phyloP scores from a whole-genome alignment of 306 rosid species.

The Vigna mungo region DNA sequence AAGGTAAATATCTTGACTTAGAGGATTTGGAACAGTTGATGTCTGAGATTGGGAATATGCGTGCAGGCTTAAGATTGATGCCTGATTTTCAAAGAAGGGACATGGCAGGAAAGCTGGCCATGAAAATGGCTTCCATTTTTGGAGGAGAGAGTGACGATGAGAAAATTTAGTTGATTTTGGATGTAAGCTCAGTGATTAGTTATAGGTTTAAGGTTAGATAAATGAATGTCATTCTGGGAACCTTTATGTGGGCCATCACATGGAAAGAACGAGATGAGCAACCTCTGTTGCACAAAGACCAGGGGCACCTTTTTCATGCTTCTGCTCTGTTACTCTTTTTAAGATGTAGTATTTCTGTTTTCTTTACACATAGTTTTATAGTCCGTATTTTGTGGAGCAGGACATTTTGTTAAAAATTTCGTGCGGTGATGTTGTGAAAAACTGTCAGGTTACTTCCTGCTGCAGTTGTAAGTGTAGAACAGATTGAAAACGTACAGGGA shows the following conservation, averaged over 20 bases:
- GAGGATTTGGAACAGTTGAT: slow-evolving; percentile 88
- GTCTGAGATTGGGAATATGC: slow-evolving; percentile 91
- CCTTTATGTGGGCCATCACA: not conserved
- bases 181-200: slow-evolving; percentile 18
- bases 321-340: slow-evolving; percentile 4
- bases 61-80: slow-evolving; percentile 80
- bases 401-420: not conserved
- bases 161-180: slow-evolving; percentile 45
- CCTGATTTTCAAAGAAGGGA: slow-evolving; percentile 91
- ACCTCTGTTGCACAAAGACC: slow-evolving; percentile 21
- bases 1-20: slow-evolving; percentile 53
- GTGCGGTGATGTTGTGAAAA: no score
- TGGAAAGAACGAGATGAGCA: slow-evolving; percentile 24
- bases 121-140: slow-evolving; percentile 90
- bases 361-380: slow-evolving; percentile 5
- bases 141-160: slow-evolving; percentile 81
- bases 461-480: no score
- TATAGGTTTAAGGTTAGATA: not conserved
- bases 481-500: no score
- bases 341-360: slow-evolving; percentile 15
- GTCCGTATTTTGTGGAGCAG: slow-evolving; percentile 10
- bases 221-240: not conserved
- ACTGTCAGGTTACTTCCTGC: no score
- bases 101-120: slow-evolving; percentile 84
- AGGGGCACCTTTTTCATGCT: not conserved